These are phyloP conservation scores for Fusarium sarcochroum DNA, from an alignment of 2,329 filamentous ascomycete genomes.

Conservation along the genomic window DNA sequence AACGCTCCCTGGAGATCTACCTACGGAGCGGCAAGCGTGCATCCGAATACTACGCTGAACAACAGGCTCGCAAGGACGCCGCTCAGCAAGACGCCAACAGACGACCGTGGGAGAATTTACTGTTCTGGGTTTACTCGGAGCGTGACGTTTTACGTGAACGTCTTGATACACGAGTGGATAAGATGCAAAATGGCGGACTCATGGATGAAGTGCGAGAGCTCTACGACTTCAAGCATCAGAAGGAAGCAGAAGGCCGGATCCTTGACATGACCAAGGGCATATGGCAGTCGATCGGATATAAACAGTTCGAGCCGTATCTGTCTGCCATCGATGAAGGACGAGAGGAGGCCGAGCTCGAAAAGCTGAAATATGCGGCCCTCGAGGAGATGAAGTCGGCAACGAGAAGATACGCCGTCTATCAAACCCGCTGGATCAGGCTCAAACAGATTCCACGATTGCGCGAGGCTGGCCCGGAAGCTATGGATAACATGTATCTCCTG, in stretches of 20 bases:
- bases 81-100: slow-evolving; percentile 42
- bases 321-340: slow-evolving; percentile 56
- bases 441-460: slow-evolving; percentile 81
- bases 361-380: slow-evolving; percentile 71
- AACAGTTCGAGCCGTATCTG: slow-evolving; percentile 86
- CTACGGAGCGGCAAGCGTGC: slow-evolving; percentile 84
- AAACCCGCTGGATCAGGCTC: slow-evolving; percentile 87
- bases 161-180: slow-evolving; percentile 83
- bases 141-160: slow-evolving; percentile 76
- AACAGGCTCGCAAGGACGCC: slow-evolving; percentile 63
- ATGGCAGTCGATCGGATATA: slow-evolving; percentile 97
- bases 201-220: slow-evolving; percentile 65
- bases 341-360: slow-evolving; percentile 60
- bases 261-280: slow-evolving; percentile 87
- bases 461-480: slow-evolving; percentile 64
- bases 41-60: slow-evolving; percentile 89
- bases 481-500: slow-evolving; percentile 79
- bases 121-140: slow-evolving; percentile 91
- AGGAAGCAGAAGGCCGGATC: slow-evolving; percentile 59
- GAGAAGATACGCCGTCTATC: slow-evolving; percentile 87
- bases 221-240: slow-evolving; percentile 56
- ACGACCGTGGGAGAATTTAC: slow-evolving; percentile 68
- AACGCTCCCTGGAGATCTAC: slow-evolving; percentile 90
- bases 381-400: slow-evolving; percentile 87
- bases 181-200: slow-evolving; percentile 78